Evolutionary conservation across 805 yeast species (phyloP).

Genomic region (Komagataella pseudopastoris): DNA sequence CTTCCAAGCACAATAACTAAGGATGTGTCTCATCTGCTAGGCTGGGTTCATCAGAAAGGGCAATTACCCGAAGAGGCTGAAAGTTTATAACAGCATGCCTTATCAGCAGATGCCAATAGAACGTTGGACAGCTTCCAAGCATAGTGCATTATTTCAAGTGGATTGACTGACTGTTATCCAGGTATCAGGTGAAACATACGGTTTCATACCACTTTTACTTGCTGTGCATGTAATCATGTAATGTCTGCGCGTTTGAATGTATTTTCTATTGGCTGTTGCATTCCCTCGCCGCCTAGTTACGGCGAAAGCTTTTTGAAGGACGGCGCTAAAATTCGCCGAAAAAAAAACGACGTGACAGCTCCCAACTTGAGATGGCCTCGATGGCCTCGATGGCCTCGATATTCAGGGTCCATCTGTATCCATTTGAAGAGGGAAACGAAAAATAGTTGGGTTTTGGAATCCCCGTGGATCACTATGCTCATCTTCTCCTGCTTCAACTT

Average conservation of each 20-base stretch:
- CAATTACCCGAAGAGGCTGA: not conserved
- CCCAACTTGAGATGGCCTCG: not conserved
- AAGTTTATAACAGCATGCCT: not conserved
- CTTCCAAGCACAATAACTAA: not conserved
- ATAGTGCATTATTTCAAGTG: no score
- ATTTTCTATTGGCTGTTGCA: not conserved
- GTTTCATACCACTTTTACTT: not conserved
- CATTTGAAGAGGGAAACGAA: not conserved
- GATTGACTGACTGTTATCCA: no score
- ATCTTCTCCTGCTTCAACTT: not conserved
- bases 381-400: no score
- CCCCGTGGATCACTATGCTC: not conserved
- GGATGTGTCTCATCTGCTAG: not conserved
- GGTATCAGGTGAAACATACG: not conserved
- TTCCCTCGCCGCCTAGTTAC: not conserved
- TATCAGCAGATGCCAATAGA: not conserved
- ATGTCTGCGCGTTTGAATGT: not conserved
- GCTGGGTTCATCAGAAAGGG: not conserved
- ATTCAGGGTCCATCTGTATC: not conserved
- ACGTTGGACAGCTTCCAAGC: not conserved
- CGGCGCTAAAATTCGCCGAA: not conserved
- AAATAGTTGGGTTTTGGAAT: no score
- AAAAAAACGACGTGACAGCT: not conserved
- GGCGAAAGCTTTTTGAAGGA: not conserved
- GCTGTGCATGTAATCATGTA: not conserved